Percentiles rank a stretch among this genome's conserved stretches.
phyloP scores from a whole-genome alignment of 73 alveolate genomes.

The Stentor roeselii region DNA sequence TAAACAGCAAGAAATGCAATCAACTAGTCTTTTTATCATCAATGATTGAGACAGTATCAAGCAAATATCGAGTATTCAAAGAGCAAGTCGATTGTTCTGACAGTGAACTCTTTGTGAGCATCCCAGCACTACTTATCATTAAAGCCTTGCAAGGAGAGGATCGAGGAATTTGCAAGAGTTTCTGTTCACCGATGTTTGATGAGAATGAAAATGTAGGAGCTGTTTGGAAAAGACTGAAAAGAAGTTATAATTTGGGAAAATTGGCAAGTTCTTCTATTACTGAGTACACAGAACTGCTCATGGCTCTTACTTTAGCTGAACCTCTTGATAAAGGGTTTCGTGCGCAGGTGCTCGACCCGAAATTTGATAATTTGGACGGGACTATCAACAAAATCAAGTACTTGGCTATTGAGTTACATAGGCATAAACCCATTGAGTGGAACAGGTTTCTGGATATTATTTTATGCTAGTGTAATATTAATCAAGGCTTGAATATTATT shows the following conservation, averaged over 20 bases:
- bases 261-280: not conserved
- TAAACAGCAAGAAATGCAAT: conserved; percentile 47
- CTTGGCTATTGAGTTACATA: conserved; percentile 62
- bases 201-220: conserved; percentile 42
- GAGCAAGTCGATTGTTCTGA: conserved; percentile 61
- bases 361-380: conserved; percentile 31
- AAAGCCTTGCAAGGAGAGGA: conserved; percentile 66
- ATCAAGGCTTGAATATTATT: too few species aligned
- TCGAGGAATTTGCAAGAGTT: conserved; percentile 56
- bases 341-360: not conserved
- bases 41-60: conserved; percentile 70
- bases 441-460: conserved; percentile 68
- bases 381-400: conserved; percentile 41
- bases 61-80: conserved; percentile 50
- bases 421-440: conserved; percentile 75
- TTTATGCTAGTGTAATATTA: conserved; percentile 27
- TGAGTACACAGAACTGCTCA: not conserved
- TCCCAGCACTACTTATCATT: conserved; percentile 65
- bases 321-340: not conserved
- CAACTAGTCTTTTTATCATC: conserved; percentile 41
- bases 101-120: conserved; percentile 63
- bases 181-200: conserved; percentile 52
- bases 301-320: not conserved
- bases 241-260: not conserved
- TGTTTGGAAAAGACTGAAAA: not conserved